Evolutionary conservation across 768 basidiomycete genomes (phyloP), one percentile per base, ranked within the genome.

Genomic region (Exidia glandulosa): DNA sequence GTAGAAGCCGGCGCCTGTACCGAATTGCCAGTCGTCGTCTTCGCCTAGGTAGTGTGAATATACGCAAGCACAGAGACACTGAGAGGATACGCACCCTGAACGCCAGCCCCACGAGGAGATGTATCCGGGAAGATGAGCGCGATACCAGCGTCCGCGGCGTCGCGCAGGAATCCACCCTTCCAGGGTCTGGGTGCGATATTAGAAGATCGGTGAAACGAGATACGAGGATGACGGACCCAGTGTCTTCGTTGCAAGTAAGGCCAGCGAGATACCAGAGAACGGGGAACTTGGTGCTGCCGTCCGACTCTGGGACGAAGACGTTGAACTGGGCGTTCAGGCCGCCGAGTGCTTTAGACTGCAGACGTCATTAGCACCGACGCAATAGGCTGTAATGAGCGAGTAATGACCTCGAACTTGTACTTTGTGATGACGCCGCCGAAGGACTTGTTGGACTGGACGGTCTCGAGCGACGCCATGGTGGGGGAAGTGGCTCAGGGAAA

Each of bases 81-180:
- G 19, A 45, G 41, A 0, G 19, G 19, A 23, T 19, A 23, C 41
- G 16, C 16, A 52, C 87, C 90, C 56, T 86, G 82, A 60, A 92
- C 79, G 19, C 85, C 87, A 19, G 95, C 94, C 3, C 94, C 94
- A 36, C 96, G 82, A 1, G 96, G 96, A 33, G 90, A 94, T 0
- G 95, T 98, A 69, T 99, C 96, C 2, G 96, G 92, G 71, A 97
- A 92, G 60, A 98, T 82, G 56, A 98, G 75, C 0, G 96, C 94
- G 59, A 99, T 86, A 5, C 88, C 86, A 66, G 95, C 85, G 23
- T 82, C 77, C 3, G 92, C 82, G 1, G 95, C 95, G 41, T 87
- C 83, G n/a, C 83, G 79, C 37, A 97, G 74, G 74, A 98, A 95
- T 12, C 81, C 82, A n/a, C 92, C 94, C 71, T 99, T 98, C 73